These are phyloP conservation scores for Naganishia vishniacii DNA, from an alignment of 768 basidiomycete species.

Conservation along the genomic window DNA sequence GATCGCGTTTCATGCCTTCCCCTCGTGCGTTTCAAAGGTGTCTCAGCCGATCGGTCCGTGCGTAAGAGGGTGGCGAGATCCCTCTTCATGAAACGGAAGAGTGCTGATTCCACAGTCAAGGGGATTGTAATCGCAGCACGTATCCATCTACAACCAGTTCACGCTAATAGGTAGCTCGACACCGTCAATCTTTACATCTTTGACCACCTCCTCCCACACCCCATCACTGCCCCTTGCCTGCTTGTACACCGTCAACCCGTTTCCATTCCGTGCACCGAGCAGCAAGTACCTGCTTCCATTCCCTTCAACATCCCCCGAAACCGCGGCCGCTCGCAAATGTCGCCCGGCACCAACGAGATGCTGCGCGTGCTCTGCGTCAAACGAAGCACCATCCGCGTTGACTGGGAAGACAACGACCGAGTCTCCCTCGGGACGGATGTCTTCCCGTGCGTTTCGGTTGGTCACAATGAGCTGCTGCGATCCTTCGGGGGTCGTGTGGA, in stretches of 20 bases:
- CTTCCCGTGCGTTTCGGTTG: conserved; percentile 15
- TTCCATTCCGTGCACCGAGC: conserved; percentile 11
- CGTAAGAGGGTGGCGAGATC: no score
- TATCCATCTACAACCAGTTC: conserved; percentile 15
- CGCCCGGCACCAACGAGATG: conserved; percentile 11
- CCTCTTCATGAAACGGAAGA: no score
- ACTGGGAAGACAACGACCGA: conserved; percentile 6
- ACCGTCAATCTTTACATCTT: background rate
- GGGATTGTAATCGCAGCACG: no score
- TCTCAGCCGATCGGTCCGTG: no score
- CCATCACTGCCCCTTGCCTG: conserved; percentile 3
- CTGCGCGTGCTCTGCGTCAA: background rate
- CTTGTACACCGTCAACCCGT: conserved; percentile 19
- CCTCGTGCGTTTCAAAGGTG: no score
- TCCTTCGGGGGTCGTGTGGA: conserved; percentile 13
- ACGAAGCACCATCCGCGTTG: background rate
- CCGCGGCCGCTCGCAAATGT: conserved; percentile 13
- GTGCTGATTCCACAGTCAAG: no score
- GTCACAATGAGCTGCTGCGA: conserved; percentile 20
- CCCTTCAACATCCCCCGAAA: background rate
- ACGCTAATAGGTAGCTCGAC: conserved; percentile 7
- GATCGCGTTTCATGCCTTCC: no score
- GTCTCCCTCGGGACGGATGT: conserved; percentile 3
- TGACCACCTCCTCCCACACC: conserved; percentile 2
- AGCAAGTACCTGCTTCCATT: conserved; percentile 6